Conservation (phyloP, 2,329 filamentous ascomycete genomes). For the Botrytis paeoniae region DNA sequence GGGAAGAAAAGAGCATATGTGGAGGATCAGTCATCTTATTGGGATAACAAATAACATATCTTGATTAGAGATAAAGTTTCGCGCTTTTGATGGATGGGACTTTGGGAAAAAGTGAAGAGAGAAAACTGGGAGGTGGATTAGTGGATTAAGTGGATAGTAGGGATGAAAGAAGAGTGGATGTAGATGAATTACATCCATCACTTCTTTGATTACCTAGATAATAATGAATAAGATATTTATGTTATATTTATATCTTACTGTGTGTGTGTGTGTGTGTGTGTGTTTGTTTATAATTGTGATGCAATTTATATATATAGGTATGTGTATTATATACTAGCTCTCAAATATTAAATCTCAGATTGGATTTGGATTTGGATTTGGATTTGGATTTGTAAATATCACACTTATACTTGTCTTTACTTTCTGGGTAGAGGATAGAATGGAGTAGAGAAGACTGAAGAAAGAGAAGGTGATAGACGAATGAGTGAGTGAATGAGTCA, state of each 20-base stretch:
- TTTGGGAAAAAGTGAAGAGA: background rate
- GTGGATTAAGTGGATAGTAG: background rate
- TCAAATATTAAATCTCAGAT: too few species aligned
- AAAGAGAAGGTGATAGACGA: too few species aligned
- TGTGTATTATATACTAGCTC: too few species aligned
- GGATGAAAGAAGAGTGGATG: background rate
- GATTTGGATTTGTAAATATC: too few species aligned
- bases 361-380: too few species aligned
- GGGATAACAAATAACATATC: slow-evolving; percentile 12
- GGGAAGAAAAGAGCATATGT: slow-evolving; percentile 6
- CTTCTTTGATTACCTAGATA: background rate
- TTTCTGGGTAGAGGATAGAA: too few species aligned
- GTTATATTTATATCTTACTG: background rate
- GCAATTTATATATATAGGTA: too few species aligned
- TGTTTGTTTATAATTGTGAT: background rate
- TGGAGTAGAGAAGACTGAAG: too few species aligned
- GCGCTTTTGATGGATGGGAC: background rate
- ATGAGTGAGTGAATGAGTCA: too few species aligned
- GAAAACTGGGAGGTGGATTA: background rate
- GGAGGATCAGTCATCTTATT: slow-evolving; percentile 10
- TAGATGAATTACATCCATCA: background rate
- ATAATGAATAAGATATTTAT: background rate
- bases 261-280: background rate
- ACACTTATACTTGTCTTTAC: too few species aligned
- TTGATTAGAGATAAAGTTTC: slow-evolving; percentile 11